These are phyloP conservation scores for Lignosus rhinocerotis DNA, from an alignment of 1,284 basidiomycete species.

Conservation along the genomic window DNA sequence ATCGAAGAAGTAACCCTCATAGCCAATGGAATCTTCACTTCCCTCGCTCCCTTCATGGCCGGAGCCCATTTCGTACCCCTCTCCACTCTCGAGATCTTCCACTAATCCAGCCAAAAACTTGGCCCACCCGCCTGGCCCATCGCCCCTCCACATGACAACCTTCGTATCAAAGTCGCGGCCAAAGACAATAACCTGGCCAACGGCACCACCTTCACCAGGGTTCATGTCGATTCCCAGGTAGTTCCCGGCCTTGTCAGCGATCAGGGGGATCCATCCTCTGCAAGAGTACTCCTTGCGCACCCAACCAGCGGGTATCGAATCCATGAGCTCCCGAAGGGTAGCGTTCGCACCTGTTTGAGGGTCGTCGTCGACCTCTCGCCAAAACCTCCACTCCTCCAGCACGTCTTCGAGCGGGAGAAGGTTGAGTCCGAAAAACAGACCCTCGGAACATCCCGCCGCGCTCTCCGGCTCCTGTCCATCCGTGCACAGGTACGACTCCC, in stretches of 20 bases:
- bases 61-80: conserved; percentile 77
- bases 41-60: conserved; percentile 53
- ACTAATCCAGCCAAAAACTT: conserved; percentile 92
- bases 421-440: conserved; percentile 85
- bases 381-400: conserved; percentile 90
- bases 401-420: conserved; percentile 88
- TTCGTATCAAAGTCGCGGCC: conserved; percentile 98
- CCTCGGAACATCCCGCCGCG: conserved; percentile 80
- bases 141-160: conserved; percentile 90
- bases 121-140: conserved; percentile 92
- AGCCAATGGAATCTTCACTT: conserved; percentile 83
- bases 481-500: conserved; percentile 80
- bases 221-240: conserved; percentile 96
- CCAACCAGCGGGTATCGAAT: conserved; percentile 90
- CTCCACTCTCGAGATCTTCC: conserved; percentile 90
- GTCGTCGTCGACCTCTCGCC: conserved; percentile 89
- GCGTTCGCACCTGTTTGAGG: conserved; percentile 77
- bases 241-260: conserved; percentile 93
- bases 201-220: conserved; percentile 74
- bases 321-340: conserved; percentile 76
- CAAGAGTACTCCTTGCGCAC: conserved; percentile 89
- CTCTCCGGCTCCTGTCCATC: conserved; percentile 91
- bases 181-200: conserved; percentile 96
- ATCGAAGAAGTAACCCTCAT: conserved; percentile 84
- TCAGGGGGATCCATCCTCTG: conserved; percentile 94